Conservation (phyloP, 495 filamentous ascomycete genomes). For the Tricharina praecox region DNA sequence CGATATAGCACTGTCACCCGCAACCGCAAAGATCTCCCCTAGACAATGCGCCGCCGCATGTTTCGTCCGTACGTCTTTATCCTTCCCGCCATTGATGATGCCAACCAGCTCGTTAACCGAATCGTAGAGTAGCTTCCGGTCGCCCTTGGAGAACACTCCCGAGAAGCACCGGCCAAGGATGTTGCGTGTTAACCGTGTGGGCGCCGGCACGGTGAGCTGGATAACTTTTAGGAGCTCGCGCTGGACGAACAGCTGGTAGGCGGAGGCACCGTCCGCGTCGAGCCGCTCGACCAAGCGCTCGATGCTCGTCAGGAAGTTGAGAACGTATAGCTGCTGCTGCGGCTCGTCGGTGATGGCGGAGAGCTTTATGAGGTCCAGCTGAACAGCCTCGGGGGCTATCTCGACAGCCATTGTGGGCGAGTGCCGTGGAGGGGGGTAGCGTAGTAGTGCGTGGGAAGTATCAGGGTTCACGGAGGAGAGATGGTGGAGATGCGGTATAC, state of each 20-base stretch:
- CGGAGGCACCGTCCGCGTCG: constrained; percentile 57
- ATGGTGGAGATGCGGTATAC: too few species aligned
- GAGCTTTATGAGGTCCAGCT: constrained; percentile 77
- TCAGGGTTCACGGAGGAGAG: too few species aligned
- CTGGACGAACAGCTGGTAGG: constrained; percentile 76
- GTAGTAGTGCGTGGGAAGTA: too few species aligned
- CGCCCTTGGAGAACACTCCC: constrained; percentile 69
- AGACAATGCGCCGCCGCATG: constrained; percentile 71
- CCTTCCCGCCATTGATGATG: constrained; percentile 64
- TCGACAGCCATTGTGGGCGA: constrained; percentile 16
- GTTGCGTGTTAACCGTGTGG: constrained; percentile 77
- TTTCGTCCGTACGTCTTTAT: constrained; percentile 48
- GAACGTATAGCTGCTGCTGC: constrained; percentile 87
- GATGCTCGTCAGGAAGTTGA: constrained; percentile 73
- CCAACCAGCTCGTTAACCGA: constrained; percentile 73
- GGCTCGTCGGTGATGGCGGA: constrained; percentile 71
- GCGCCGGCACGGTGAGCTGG: constrained; percentile 63
- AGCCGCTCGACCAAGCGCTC: constrained; percentile 62
- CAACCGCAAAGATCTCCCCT: constrained; percentile 72
- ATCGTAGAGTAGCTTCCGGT: constrained; percentile 83
- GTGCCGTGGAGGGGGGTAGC: too few species aligned
- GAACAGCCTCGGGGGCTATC: constrained; percentile 25
- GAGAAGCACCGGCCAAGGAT: constrained; percentile 72
- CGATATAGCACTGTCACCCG: constrained; percentile 84
- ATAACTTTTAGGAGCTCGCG: constrained; percentile 82